Evolutionary conservation across 176 grass and related monocot genomes (phyloP), one percentile per base, ranked within the genome.

Genomic region (Pontederia crassipes): DNA sequence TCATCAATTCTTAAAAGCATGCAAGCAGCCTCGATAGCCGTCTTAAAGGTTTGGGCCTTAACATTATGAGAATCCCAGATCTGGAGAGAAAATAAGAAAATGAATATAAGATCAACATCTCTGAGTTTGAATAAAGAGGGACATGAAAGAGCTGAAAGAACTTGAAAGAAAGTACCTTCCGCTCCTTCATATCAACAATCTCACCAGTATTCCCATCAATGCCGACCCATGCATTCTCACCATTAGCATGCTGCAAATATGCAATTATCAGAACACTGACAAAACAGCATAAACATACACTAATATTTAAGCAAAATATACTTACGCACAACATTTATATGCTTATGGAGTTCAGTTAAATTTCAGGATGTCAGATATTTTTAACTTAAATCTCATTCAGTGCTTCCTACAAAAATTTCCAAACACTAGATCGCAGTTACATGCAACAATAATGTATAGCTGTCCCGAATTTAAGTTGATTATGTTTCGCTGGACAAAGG

Each of bases 1-100:
- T 98, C 94, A 9, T 98, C 94, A 20, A 98, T 98, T 69, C 85
- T 84, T 65, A 98, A 66, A 70, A 98, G 88, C 94, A 98, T 98
- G 79, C 76, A 86, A 28, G 94, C 82, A 24, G 94, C 82, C 60
- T 98, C 94, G 0, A 98, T 92, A n/a, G 94, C 94, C 10, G 88
- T 98, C 77, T 98, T 98, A 73, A 93, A 98, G 0, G 94, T 98
- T 63, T 98, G 94, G 46, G 88, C 85, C 75, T 98, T 98, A 12
- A 98, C 94, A 58, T 74, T 93, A 59, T 93, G 93, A 12, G 90
- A 89, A 57, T 95, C 90, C 90, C 90, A 95, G 61, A 95, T 87
- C 90, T 95, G 51, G 13, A 70, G 68, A 28, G 61, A 66, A 7
- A 58, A 11, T 70, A 55, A 7, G 14, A 20, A 11, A 29, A 50